Evolutionary conservation across 139 green algal species (phyloP), one percentile per base, ranked within the genome.

Genomic region (Tetradesmus lagerheimii): DNA sequence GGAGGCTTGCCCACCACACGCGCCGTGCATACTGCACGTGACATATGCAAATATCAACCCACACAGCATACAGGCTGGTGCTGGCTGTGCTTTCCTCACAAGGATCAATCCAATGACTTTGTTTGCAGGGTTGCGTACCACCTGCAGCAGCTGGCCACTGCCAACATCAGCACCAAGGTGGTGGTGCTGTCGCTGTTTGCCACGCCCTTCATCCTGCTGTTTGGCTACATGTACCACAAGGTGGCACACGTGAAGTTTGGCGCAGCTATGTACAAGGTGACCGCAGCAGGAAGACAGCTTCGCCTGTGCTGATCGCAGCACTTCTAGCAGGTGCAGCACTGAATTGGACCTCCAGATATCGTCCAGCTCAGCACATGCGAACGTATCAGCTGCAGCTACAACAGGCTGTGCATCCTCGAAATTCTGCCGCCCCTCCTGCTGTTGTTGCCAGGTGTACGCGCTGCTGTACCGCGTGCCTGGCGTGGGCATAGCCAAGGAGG

Each of bases 261-360:
- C 16, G 84, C 34, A 39, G 66, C 84, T 14, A 80, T 89, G 84
- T 89, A 89, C 84, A 89, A 89, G 84, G 84, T 67, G 23, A 81
- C 23, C 11, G 37, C 75, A 11, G 37, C 23, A 45, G 75, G n/a
- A n/a, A n/a, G n/a, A n/a, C n/a, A n/a, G n/a, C n/a, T n/a, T n/a
- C n/a, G n/a, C n/a, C n/a, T n/a, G n/a, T n/a, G n/a, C n/a, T n/a
- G n/a, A n/a, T n/a, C n/a, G n/a, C n/a, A n/a, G n/a, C n/a, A n/a
- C n/a, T n/a, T n/a, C n/a, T n/a, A n/a, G n/a, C n/a, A n/a, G n/a
- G n/a, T n/a, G n/a, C n/a, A n/a, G n/a, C n/a, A n/a, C n/a, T n/a
- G n/a, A n/a, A n/a, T n/a, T n/a, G n/a, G n/a, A n/a, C n/a, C n/a
- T n/a, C n/a, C n/a, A n/a, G n/a, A n/a, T n/a, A n/a, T n/a, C n/a